These are phyloP conservation scores for Plasmopara halstedii DNA, from an alignment of 352 stramenopile genomes.

Conservation along the genomic window DNA sequence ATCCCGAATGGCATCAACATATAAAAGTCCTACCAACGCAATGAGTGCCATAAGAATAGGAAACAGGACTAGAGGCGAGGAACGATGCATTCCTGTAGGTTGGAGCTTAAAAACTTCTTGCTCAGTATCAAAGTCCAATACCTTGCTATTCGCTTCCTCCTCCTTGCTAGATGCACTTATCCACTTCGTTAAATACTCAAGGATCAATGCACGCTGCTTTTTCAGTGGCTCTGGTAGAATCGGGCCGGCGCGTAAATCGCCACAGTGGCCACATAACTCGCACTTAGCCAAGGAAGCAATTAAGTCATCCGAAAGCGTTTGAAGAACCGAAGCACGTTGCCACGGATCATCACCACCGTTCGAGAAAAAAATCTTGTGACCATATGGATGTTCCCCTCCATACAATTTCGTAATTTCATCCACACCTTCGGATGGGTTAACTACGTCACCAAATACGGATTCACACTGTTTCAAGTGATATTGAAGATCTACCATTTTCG, in stretches of 20 bases:
- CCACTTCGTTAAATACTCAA: constrained; percentile 61
- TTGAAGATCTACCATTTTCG: constrained; percentile 54
- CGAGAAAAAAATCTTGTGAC: constrained; percentile 80
- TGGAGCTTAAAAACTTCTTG: constrained; percentile 17
- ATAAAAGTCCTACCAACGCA: constrained; percentile 41
- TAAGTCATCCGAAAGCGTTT: constrained; percentile 49
- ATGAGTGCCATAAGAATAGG: constrained; percentile 50
- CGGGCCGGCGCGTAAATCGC: constrained; percentile 45
- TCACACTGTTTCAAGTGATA: constrained; percentile 81
- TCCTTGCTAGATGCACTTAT: constrained; percentile 15
- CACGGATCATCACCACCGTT: constrained; percentile 82
- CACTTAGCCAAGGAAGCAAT: constrained; percentile 66
- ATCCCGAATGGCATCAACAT: constrained; percentile 49
- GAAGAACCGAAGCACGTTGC: constrained; percentile 66
- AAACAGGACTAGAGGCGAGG: constrained; percentile 63
- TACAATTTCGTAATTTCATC: constrained; percentile 61
- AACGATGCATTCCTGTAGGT: constrained; percentile 24
- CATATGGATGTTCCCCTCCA: constrained; percentile 57
- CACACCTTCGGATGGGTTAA: constrained; percentile 51
- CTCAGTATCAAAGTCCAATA: constrained; percentile 6
- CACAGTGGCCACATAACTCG: constrained; percentile 77
- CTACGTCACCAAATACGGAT: constrained; percentile 57
- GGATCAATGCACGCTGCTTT: constrained; percentile 58
- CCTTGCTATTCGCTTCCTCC: constrained; percentile 5
- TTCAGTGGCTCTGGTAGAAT: constrained; percentile 49